Evolutionary conservation across 78 protist species (phyloP).

Genomic region (Protostelium mycophagum): DNA sequence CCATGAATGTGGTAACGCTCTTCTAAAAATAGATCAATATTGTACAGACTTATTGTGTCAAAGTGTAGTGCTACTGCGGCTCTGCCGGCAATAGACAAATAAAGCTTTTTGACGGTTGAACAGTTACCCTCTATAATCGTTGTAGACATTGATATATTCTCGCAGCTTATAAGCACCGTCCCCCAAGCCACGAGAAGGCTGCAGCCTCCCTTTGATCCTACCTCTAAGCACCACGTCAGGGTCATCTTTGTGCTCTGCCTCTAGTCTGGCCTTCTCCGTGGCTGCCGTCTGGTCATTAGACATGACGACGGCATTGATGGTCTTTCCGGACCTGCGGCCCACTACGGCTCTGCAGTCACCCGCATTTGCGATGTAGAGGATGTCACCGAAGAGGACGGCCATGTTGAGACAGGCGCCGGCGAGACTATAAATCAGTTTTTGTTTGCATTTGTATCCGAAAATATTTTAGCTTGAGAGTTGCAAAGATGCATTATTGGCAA

Average conservation of each 20-base stretch:
- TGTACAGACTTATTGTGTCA: too few relatives aligned
- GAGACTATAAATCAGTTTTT: too few relatives aligned
- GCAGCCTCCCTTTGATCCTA: not conserved
- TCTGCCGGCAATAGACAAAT: too few relatives aligned
- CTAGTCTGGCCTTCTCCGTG: not conserved
- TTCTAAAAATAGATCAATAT: too few relatives aligned
- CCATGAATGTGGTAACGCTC: not conserved
- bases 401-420: slow-evolving; percentile 7
- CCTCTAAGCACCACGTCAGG: not conserved
- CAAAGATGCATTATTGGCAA: too few relatives aligned
- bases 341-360: slow-evolving; percentile 5
- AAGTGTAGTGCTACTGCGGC: too few relatives aligned
- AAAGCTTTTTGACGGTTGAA: too few relatives aligned
- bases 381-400: not conserved
- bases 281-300: not conserved
- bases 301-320: not conserved
- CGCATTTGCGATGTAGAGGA: not conserved
- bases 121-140: too few relatives aligned
- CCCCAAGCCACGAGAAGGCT: not conserved
- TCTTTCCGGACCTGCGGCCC: not conserved
- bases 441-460: too few relatives aligned
- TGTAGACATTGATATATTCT: not conserved
- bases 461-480: too few relatives aligned
- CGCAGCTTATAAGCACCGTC: not conserved
- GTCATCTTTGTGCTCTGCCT: not conserved